These are phyloP conservation scores for Plasmopara viticola DNA, from an alignment of 352 stramenopile genomes.

Conservation along the genomic window DNA sequence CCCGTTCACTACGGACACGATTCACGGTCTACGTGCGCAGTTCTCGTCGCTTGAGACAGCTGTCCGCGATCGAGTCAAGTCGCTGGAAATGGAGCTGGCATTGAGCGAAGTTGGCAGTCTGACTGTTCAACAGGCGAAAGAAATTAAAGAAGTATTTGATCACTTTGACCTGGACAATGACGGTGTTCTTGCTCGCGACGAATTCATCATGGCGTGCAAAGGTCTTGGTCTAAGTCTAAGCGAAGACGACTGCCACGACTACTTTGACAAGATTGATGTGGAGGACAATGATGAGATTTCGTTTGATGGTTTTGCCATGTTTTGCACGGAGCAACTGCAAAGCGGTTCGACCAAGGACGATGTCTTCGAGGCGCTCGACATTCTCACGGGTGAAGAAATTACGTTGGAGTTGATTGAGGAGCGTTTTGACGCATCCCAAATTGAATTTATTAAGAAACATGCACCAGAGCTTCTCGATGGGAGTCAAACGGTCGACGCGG, in stretches of 20 bases:
- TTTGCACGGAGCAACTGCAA: slow-evolving; percentile 86
- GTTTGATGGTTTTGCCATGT: slow-evolving; percentile 81
- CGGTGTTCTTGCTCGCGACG: slow-evolving; percentile 74
- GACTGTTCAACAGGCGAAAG: slow-evolving; percentile 71
- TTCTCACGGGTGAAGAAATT: slow-evolving; percentile 65
- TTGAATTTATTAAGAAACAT: slow-evolving; percentile 82
- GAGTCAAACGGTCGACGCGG: slow-evolving; percentile 54
- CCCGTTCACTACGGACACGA: slow-evolving; percentile 86
- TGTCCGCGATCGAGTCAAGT: slow-evolving; percentile 79
- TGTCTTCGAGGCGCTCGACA: slow-evolving; percentile 74
- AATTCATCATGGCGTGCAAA: slow-evolving; percentile 90
- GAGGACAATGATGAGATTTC: slow-evolving; percentile 81
- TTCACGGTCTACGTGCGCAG: slow-evolving; percentile 79
- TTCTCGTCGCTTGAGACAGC: slow-evolving; percentile 78
- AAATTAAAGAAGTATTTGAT: slow-evolving; percentile 89
- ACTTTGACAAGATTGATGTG: slow-evolving; percentile 83
- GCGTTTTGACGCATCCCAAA: slow-evolving; percentile 64
- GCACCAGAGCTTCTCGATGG: slow-evolving; percentile 45
- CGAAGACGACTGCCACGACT: slow-evolving; percentile 84
- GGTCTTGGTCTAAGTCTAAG: slow-evolving; percentile 79
- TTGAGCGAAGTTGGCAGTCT: slow-evolving; percentile 81
- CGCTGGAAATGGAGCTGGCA: slow-evolving; percentile 84
- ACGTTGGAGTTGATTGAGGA: slow-evolving; percentile 74
- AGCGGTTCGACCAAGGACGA: slow-evolving; percentile 79
- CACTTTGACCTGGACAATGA: slow-evolving; percentile 88